Base-by-base conservation (phyloP, 306 rosid species). In the Lagenaria siceraria region DNA sequence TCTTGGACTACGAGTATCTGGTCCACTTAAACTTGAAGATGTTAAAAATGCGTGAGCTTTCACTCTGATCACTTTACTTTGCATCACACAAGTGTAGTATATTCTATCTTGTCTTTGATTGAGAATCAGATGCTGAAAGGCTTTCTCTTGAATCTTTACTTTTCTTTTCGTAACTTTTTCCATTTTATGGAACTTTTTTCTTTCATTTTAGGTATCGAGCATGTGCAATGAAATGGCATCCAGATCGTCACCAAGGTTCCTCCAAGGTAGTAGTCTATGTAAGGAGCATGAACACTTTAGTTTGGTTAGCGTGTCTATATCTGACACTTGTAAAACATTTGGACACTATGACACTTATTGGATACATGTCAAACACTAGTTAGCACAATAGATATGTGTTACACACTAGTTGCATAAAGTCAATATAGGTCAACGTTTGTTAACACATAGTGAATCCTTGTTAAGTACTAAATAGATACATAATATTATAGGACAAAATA, bases 151-250 rank as follows among this genome's bases (percentile, higher is more conserved):
- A 17, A 6, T 70, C 61, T 12, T 4, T 19, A 14, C 49, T 73
- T 64, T 25, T 31, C 1, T 43, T 74, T 35, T 7, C 4, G 17
- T 29, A 13, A 1, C 18, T 8, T 64, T 12, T 64, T 19, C 13
- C 27, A 18, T 25, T 14, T 22, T 51, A 7, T 76, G 1, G 0
- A 36, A n/a, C 7, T 46, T 43, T 22, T 22, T 51, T 27, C 61
- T 77, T 74, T 33, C 42, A 78, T 78, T 74, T 54, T 82, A 93
- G 98, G 66, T 93, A 91, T 83, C 87, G 94, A 31, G 54, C 64
- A 31, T 93, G 92, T 77, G 98, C 98, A 8, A 80, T 91, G 42
- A 91, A 91, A 83, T 93, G 97, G 97, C 98, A 93, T 82, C 98
- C 98, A 2, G 94, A 93, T 84, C 98, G 98, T 13, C 97, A 93